phyloP scores from a whole-genome alignment of 768 basidiomycete genomes.

The Floccularia luteovirens region DNA sequence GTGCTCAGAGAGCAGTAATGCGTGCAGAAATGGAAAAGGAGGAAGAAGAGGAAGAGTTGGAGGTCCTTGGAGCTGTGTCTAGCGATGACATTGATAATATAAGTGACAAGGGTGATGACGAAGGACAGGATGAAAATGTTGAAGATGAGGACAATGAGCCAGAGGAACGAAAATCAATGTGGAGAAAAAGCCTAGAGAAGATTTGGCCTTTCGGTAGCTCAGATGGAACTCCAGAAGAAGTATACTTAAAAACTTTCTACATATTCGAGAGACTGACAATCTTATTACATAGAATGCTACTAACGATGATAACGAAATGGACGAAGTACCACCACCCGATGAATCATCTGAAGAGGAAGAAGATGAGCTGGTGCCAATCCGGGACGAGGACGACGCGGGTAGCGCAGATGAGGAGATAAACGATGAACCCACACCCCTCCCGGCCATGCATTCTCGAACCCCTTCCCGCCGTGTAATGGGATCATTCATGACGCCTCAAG shows the following conservation, averaged over 20 bases:
- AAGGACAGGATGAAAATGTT: slow-evolving; percentile 21
- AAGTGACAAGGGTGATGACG: slow-evolving; percentile 15
- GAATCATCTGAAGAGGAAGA: slow-evolving; percentile 6
- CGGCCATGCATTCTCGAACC: slow-evolving; percentile 15
- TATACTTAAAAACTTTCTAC: slow-evolving; percentile 17
- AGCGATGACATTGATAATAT: slow-evolving; percentile 28
- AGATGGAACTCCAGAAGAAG: slow-evolving; percentile 11
- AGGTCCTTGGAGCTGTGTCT: slow-evolving; percentile 43
- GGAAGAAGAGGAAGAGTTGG: slow-evolving; percentile 40
- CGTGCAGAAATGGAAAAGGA: slow-evolving; percentile 42
- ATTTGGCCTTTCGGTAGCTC: slow-evolving; percentile 31
- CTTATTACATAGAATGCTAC: slow-evolving; percentile 7
- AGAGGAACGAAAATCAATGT: slow-evolving; percentile 22
- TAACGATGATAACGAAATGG: background rate
- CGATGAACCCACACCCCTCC: slow-evolving; percentile 8
- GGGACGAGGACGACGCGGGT: too few species aligned
- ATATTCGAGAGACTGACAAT: slow-evolving; percentile 7
- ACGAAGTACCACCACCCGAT: background rate
- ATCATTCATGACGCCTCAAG: slow-evolving; percentile 57
- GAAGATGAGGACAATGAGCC: slow-evolving; percentile 14
- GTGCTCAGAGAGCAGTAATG: slow-evolving; percentile 54
- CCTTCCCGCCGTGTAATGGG: slow-evolving; percentile 22
- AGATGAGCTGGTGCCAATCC: too few species aligned
- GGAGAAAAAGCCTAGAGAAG: slow-evolving; percentile 35
- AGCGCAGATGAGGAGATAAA: slow-evolving; percentile 11